Evolutionary conservation across 345 rosid species (phyloP), one percentile per base, ranked within the genome.

Genomic region (Linum trigynum): DNA sequence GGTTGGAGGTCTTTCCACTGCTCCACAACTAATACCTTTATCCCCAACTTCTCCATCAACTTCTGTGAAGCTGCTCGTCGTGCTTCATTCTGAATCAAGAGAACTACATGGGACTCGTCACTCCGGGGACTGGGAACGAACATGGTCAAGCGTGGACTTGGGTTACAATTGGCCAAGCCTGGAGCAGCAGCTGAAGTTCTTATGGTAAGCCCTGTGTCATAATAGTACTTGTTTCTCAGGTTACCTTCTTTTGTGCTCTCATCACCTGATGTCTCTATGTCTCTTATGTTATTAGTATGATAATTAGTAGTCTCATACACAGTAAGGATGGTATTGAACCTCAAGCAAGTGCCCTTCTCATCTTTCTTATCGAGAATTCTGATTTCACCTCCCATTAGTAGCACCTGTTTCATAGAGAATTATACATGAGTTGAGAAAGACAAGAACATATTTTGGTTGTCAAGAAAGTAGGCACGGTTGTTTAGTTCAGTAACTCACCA

Each of bases 311-410:
- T 35, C 57, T 69, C 78, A 38, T 42, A 70, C 8, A 68, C 32
- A 2, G 66, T n/a, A 5, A 87, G 75, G 60, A 82, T 76, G 32
- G 81, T 78, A 70, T 78, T 88, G 80, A 92, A 92, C 63, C 82
- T 82, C 72, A 92, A 90, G 74, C 96, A 86, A 38, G 90, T 85
- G 58, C 97, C 98, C 41, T 59, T 81, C 74, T 86, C 84, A 1
- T 77, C 84, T 15, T 62, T 71, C 39, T 86, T 88, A 35, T 92
- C 89, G 10, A 72, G 70, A 55, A 92, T 83, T 64, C 65, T 67
- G 15, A 92, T 86, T 57, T 92, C 98, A 45, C 97, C 98, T 39
- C 96, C 90, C 97, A 86, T 84, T 41, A 90, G 69, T 15, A 85
- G 81, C 14, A 89, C 98, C 97, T 88, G 74, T 12, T 15, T 56